phyloP scores from a whole-genome alignment of 2,329 filamentous ascomycete genomes.

The Rutstroemia sp. region DNA sequence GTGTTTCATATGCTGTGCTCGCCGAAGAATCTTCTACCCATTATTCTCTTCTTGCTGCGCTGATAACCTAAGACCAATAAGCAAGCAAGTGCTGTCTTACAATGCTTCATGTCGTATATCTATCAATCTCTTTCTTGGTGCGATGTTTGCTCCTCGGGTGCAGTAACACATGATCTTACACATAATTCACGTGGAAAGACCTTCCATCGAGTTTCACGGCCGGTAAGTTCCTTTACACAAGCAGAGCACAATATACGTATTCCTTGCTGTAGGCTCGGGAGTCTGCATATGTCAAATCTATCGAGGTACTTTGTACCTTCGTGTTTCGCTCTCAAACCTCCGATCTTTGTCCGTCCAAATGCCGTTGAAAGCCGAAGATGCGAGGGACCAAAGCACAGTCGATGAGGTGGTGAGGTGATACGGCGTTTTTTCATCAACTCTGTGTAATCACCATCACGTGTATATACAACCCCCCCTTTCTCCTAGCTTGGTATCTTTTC shows the following conservation, averaged over 20 bases:
- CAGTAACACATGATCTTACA: neutral
- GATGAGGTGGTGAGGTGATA: too few relatives aligned
- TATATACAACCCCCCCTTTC: neutral
- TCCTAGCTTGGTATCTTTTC: neutral
- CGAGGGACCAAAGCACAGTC: neutral
- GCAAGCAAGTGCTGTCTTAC: neutral
- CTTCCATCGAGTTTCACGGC: neutral
- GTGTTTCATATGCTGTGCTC: constrained; percentile 4
- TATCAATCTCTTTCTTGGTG: neutral
- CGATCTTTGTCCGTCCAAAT: constrained; percentile 3
- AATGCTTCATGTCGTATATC: neutral
- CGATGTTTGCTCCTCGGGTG: neutral
- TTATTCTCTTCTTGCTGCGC: too few relatives aligned
- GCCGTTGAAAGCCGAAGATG: constrained; percentile 7
- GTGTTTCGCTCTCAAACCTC: neutral
- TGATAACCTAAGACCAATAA: too few relatives aligned
- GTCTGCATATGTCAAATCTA: constrained; percentile 11
- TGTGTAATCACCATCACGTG: neutral
- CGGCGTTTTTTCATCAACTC: neutral
- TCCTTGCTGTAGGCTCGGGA: constrained; percentile 5
- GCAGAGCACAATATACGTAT: neutral
- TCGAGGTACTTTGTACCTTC: neutral
- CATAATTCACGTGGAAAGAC: neutral
- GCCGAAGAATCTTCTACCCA: neutral
- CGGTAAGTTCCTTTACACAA: neutral